Percentiles rank a stretch among this genome's conserved stretches.
Evolutionary conservation across 1,284 basidiomycete genomes (phyloP).

Genomic region (Cutaneotrichosporon mucoides): DNA sequence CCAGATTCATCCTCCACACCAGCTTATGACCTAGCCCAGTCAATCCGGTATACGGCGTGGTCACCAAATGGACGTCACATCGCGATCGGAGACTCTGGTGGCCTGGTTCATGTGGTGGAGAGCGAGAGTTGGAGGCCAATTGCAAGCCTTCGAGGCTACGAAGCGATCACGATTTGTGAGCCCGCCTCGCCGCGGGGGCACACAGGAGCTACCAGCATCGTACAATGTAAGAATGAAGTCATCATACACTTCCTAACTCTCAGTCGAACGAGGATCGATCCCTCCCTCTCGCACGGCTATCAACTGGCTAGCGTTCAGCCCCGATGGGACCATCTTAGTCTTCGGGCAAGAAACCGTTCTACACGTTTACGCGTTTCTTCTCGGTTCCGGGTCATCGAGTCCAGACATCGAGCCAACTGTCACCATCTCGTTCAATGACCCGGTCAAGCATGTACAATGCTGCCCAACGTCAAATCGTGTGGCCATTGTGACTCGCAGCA

Average conservation of each 20-base stretch:
- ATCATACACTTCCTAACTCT: neutral
- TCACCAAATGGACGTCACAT: constrained; percentile 55
- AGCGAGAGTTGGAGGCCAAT: constrained; percentile 13
- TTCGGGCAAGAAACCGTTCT: constrained; percentile 39
- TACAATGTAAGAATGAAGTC: constrained; percentile 1
- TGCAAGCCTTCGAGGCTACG: neutral
- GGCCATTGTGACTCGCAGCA: constrained; percentile 20
- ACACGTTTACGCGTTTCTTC: constrained; percentile 40
- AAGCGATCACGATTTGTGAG: neutral
- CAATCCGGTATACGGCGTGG: constrained; percentile 70
- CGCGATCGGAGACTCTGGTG: constrained; percentile 6
- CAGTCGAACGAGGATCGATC: neutral
- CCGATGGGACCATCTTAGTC: constrained; percentile 64
- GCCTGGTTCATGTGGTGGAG: constrained; percentile 11
- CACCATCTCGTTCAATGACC: constrained; percentile 25
- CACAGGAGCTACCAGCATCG: neutral
- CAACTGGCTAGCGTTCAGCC: constrained; percentile 63
- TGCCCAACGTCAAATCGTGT: constrained; percentile 21
- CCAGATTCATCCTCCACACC: constrained; percentile 40
- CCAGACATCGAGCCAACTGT: constrained; percentile 28
- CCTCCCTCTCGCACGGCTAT: neutral
- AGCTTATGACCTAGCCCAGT: constrained; percentile 11
- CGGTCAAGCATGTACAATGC: constrained; percentile 26
- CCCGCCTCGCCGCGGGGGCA: neutral
- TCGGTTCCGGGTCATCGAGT: constrained; percentile 11